Percentiles rank a stretch among this genome's conserved stretches.
Evolutionary conservation across 495 filamentous ascomycete genomes (phyloP).

Genomic region (Usnea hakonensis): DNA sequence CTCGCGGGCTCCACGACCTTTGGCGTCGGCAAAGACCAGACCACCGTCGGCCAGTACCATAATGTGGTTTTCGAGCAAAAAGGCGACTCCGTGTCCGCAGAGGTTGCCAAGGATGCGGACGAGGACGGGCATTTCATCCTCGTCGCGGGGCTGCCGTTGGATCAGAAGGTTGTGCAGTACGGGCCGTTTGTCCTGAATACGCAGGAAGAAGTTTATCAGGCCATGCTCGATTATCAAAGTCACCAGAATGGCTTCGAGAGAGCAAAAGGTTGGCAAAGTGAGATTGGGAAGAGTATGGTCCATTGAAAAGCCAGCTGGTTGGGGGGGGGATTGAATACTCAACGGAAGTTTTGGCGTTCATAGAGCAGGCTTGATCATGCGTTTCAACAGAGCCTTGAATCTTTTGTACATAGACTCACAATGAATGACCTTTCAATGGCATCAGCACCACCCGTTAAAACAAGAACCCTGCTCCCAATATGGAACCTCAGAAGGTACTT

Average conservation of each 20-base stretch:
- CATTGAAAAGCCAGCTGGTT: constrained; percentile 18
- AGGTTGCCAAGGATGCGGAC: constrained; percentile 61
- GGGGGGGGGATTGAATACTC: not conserved
- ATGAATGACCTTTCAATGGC: not conserved
- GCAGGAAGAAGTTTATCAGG: constrained; percentile 81
- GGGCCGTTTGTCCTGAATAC: constrained; percentile 85
- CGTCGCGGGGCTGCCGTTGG: constrained; percentile 75
- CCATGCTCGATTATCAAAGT: constrained; percentile 80
- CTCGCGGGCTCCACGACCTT: constrained; percentile 64
- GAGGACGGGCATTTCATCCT: constrained; percentile 64
- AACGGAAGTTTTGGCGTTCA: not conserved
- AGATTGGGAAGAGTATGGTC: constrained; percentile 84
- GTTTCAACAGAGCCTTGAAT: not conserved
- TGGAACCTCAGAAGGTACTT: too few relatives aligned
- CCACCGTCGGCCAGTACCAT: constrained; percentile 56
- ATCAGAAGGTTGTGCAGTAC: constrained; percentile 93
- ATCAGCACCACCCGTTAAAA: too few relatives aligned
- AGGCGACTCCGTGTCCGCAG: constrained; percentile 64
- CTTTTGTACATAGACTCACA: not conserved
- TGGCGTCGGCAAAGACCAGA: constrained; percentile 43
- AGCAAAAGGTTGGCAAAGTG: constrained; percentile 73
- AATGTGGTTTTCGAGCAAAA: constrained; percentile 83
- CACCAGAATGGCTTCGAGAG: constrained; percentile 86
- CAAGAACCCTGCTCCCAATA: too few relatives aligned
- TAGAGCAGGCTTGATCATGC: not conserved